A percentile compares a stretch with the other conserved stretches of the same genome.
Conservation (phyloP, 495 filamentous ascomycete species). For the Talaromyces trachyspermus region DNA sequence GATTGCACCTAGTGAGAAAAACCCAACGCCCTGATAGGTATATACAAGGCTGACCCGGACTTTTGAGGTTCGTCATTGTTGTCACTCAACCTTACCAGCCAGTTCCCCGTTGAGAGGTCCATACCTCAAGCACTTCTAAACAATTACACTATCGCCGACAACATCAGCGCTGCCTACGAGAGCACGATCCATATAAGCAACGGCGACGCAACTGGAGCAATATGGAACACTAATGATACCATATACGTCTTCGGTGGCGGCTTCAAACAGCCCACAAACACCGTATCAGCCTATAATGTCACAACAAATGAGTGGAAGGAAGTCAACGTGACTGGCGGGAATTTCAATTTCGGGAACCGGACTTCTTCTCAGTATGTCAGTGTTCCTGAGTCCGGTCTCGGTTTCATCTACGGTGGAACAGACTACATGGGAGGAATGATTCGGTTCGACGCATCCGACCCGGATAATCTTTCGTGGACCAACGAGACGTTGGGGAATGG, state of each 20-base stretch:
- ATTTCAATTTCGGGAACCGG: conserved; percentile 11
- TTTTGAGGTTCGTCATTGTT: conserved; percentile 4
- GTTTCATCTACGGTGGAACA: conserved; percentile 8
- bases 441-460: conserved; percentile 10
- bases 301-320: conserved; percentile 7
- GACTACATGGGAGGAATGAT: conserved; percentile 13
- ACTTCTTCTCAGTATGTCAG: conserved; percentile 9
- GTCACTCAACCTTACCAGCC: conserved; percentile 3
- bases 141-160: not conserved
- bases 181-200: not conserved
- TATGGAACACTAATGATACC: conserved; percentile 10
- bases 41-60: not conserved
- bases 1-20: conserved; percentile 8
- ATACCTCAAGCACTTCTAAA: conserved; percentile 8
- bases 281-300: conserved; percentile 7
- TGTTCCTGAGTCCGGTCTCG: conserved; percentile 8
- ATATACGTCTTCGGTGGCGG: conserved; percentile 10
- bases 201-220: conserved; percentile 7
- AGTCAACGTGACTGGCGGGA: conserved; percentile 7
- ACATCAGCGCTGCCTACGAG: not conserved
- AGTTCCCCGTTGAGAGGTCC: conserved; percentile 8
- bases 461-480: conserved; percentile 8
- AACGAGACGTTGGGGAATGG: conserved; percentile 10
- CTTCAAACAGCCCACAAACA: conserved; percentile 9
- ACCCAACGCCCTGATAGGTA: not conserved